phyloP scores from a whole-genome alignment of 305 asterid species.

The Rubia peregrina region DNA sequence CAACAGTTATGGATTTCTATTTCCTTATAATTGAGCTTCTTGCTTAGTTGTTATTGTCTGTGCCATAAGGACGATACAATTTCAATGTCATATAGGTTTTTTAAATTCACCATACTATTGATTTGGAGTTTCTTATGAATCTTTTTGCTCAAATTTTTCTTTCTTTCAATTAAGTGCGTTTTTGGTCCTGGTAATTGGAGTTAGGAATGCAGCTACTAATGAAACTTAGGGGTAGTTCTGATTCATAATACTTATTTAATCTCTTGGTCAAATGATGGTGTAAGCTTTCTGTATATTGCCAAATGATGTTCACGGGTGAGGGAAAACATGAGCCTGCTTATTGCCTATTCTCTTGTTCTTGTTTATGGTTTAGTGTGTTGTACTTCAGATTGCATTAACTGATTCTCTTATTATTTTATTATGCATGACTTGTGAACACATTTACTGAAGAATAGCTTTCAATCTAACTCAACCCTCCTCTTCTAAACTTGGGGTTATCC shows the following conservation, averaged over 20 bases:
- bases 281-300: neutral
- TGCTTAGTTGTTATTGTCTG: neutral
- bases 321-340: neutral
- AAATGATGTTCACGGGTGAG: neutral
- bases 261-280: neutral
- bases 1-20: neutral
- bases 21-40: neutral
- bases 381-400: neutral
- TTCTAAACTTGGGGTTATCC: neutral
- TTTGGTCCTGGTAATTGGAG: neutral
- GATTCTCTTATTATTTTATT: neutral
- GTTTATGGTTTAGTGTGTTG: neutral
- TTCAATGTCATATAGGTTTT: neutral
- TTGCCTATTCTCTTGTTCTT: neutral
- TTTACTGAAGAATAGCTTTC: neutral
- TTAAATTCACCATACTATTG: neutral
- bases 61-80: neutral
- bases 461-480: neutral
- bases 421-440: neutral
- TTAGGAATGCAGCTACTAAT: neutral
- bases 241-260: neutral
- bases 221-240: neutral
- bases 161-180: too few species aligned
- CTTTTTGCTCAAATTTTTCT: neutral
- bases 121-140: neutral